Evolutionary conservation across 371 early-diverging fungal genomes (phyloP).

Genomic region (Mortierella polycephala): DNA sequence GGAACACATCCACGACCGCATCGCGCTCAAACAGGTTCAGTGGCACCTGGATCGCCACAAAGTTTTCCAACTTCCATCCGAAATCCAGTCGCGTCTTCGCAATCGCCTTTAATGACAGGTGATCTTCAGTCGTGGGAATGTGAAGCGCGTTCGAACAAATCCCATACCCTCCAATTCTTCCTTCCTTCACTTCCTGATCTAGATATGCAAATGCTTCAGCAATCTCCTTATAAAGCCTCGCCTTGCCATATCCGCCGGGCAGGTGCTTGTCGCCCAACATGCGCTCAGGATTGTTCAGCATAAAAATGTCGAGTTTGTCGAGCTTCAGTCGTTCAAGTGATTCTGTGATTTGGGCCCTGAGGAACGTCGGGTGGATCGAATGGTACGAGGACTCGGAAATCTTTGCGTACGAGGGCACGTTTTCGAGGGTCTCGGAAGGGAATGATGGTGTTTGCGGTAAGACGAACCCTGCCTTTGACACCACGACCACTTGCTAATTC

Average conservation of each 20-base stretch:
- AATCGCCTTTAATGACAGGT: slow-evolving; percentile 63
- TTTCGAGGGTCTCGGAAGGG: slow-evolving; percentile 19
- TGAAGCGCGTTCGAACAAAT: slow-evolving; percentile 78
- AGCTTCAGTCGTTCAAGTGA: slow-evolving; percentile 72
- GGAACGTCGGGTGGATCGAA: slow-evolving; percentile 69
- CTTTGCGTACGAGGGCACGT: slow-evolving; percentile 60
- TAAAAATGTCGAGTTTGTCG: slow-evolving; percentile 73
- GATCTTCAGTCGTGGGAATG: slow-evolving; percentile 67
- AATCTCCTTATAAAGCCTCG: slow-evolving; percentile 67
- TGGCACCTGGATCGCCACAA: slow-evolving; percentile 75
- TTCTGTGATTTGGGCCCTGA: slow-evolving; percentile 66
- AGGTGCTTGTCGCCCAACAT: slow-evolving; percentile 68
- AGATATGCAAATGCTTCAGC: slow-evolving; percentile 68
- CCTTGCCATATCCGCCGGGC: slow-evolving; percentile 48
- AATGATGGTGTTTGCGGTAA: slow-evolving; percentile 23
- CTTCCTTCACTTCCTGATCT: slow-evolving; percentile 69
- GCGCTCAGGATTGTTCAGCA: slow-evolving; percentile 86
- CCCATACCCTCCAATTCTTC: slow-evolving; percentile 78
- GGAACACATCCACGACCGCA: slow-evolving; percentile 56
- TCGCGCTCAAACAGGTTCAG: slow-evolving; percentile 84
- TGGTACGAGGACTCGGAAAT: slow-evolving; percentile 70
- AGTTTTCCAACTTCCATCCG: slow-evolving; percentile 57
- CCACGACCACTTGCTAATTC: slow-evolving; percentile 64
- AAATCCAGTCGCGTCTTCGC: slow-evolving; percentile 52
- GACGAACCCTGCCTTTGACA: slow-evolving; percentile 81